These are phyloP conservation scores for Solanum clarkiae DNA, from an alignment of 257 asterid species.

Conservation along the genomic window DNA sequence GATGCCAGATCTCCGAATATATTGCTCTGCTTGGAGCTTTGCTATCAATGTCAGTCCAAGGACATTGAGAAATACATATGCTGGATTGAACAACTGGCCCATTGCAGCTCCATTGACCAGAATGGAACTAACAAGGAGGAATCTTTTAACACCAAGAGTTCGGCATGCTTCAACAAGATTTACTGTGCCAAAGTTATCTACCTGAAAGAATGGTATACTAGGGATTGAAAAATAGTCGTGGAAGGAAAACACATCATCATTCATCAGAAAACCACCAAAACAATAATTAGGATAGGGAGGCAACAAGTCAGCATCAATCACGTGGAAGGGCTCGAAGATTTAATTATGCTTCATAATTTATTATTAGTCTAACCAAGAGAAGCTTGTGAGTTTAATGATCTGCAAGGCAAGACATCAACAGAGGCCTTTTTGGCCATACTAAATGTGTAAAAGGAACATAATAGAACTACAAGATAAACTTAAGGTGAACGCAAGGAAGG, in stretches of 20 bases:
- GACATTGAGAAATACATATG: slow-evolving; percentile 84
- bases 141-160: slow-evolving; percentile 60
- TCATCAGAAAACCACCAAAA: background rate
- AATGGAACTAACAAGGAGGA: slow-evolving; percentile 81
- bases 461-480: background rate
- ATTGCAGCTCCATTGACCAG: slow-evolving; percentile 93
- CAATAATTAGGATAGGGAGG: background rate
- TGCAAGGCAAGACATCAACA: background rate
- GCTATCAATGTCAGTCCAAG: slow-evolving; percentile 80
- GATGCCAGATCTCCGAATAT: slow-evolving; percentile 83
- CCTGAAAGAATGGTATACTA: slow-evolving; percentile 22
- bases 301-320: background rate
- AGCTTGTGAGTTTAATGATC: background rate
- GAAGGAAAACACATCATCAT: background rate
- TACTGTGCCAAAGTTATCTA: slow-evolving; percentile 88
- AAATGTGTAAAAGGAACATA: background rate
- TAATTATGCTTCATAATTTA: background rate
- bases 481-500: background rate
- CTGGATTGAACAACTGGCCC: slow-evolving; percentile 87
- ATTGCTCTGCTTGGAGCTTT: slow-evolving; percentile 89
- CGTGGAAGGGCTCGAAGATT: background rate
- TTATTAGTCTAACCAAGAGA: background rate
- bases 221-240: background rate
- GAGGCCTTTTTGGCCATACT: background rate
- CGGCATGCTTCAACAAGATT: slow-evolving; percentile 93